Evolutionary conservation across 2,329 filamentous ascomycete species (phyloP), one percentile per base, ranked within the genome.

Genomic region (Colletotrichum cuscutae): DNA sequence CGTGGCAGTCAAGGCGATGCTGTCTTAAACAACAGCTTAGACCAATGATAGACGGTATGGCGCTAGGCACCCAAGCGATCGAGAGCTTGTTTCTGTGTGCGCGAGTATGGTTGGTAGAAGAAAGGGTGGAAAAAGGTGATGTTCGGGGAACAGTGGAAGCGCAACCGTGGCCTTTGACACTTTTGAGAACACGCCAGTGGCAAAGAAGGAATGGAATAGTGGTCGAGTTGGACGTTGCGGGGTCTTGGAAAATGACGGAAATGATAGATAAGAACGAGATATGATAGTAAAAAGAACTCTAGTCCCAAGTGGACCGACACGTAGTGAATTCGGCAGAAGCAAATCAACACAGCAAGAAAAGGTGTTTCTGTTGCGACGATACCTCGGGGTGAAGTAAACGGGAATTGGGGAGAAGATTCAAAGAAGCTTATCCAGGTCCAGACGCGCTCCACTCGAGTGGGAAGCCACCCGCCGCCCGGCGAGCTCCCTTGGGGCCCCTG

Each of bases 81-180:
- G 37, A n/a, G 30, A 62, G 35, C 32, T 37, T 56, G 49, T 32
- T 30, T 24, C 46, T 42, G 35, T 30, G 60, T 30, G 56, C 46
- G 30, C 62, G 54, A 15, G 28, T 49, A 19, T 56, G 46, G 22
- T 3, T 57, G 42, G 57, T 52, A 32, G 49, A 52, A 67, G 42
- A 15, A 37, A 46, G 63, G 24, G 54, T 22, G 54, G 26, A 32
- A 11, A 57, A 61, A 19, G 26, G 57, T 28, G 49, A 71, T 61
- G 61, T 53, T 61, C 46, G 22, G n/a, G 71, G 61, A 24, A 37
- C 46, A 59, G 52, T 66, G 68, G 57, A 73, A 73, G 62, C 68
- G 71, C 71, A 73, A 73, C 71, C 71, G 71, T 73, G 71, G 71
- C 71, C 71, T 73, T 72, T 73, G 71, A 32, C 26, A 65, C 60